Conservation (phyloP, 805 yeast species). For the Wickerhamomyces rabaulensis region DNA sequence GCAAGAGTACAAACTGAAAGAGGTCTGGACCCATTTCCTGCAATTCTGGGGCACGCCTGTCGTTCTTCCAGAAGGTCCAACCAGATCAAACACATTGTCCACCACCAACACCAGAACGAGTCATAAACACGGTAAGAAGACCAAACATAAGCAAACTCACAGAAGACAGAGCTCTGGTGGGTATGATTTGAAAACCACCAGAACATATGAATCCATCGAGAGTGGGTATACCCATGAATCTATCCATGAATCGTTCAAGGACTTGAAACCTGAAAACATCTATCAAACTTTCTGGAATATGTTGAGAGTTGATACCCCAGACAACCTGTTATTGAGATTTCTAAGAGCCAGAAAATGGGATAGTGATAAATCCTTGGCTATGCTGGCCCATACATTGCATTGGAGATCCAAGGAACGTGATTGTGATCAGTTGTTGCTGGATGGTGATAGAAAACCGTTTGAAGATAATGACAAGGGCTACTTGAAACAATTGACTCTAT, state of each 20-base stretch:
- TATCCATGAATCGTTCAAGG: conserved; percentile 45
- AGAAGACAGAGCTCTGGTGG: conserved; percentile 9
- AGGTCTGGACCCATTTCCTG: conserved; percentile 62
- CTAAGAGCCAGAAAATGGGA: conserved; percentile 87
- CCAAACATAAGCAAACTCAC: conserved; percentile 18
- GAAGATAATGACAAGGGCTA: conserved; percentile 39
- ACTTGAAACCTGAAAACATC: conserved; percentile 45
- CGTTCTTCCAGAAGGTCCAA: conserved; percentile 5
- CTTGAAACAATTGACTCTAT: conserved; percentile 40
- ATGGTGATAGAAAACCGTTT: conserved; percentile 66
- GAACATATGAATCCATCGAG: conserved; percentile 27
- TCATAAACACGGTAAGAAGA: conserved; percentile 17
- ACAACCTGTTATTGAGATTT: conserved; percentile 69
- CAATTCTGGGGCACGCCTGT: conserved; percentile 52
- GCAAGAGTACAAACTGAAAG: conserved; percentile 61
- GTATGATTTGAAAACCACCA: conserved; percentile 19
- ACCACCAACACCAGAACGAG: conserved; percentile 5
- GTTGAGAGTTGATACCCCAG: conserved; percentile 76
- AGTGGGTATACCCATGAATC: conserved; percentile 29
- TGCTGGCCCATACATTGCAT: conserved; percentile 66
- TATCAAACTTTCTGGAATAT: conserved; percentile 52
- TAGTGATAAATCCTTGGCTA: conserved; percentile 56
- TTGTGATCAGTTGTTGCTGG: conserved; percentile 55
- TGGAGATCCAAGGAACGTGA: conserved; percentile 68
- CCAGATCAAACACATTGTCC: conserved; percentile 10